Evolutionary conservation across 1,284 basidiomycete genomes (phyloP).

Genomic region (Leccinum proliferum): DNA sequence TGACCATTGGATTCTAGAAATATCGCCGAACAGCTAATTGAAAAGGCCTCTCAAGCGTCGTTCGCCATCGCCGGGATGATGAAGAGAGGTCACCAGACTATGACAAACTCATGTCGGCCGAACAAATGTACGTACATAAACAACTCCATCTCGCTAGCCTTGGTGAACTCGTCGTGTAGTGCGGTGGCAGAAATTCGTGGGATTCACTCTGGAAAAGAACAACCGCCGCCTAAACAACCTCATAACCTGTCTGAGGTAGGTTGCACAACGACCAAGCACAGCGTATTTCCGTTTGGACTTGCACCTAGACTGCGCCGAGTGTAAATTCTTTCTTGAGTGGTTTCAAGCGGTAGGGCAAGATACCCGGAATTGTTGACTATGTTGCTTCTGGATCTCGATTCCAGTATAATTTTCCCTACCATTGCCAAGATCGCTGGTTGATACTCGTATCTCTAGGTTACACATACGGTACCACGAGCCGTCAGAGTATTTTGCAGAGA

Average conservation of each 20-base stretch:
- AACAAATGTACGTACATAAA: conserved; percentile 65
- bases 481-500: conserved; percentile 88
- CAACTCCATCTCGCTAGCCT: not conserved
- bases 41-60: conserved; percentile 89
- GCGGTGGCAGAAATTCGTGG: conserved; percentile 80
- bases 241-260: conserved; percentile 82
- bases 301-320: conserved; percentile 56
- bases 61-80: conserved; percentile 92
- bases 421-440: conserved; percentile 1
- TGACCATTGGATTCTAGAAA: conserved; percentile 43
- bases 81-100: conserved; percentile 93
- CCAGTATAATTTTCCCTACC: conserved; percentile 49
- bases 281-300: conserved; percentile 6
- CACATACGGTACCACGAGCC: conserved; percentile 80
- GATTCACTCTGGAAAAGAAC: conserved; percentile 91
- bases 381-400: conserved; percentile 92
- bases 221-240: conserved; percentile 64
- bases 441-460: conserved; percentile 35
- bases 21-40: conserved; percentile 87
- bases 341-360: conserved; percentile 86
- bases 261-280: not conserved
- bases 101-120: conserved; percentile 93
- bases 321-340: conserved; percentile 84
- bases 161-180: conserved; percentile 32
- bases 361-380: conserved; percentile 88